A percentile compares a stretch with the other conserved stretches of the same genome.
Evolutionary conservation across 2,329 filamentous ascomycete species (phyloP).

Genomic region (Sarocladium strictum): DNA sequence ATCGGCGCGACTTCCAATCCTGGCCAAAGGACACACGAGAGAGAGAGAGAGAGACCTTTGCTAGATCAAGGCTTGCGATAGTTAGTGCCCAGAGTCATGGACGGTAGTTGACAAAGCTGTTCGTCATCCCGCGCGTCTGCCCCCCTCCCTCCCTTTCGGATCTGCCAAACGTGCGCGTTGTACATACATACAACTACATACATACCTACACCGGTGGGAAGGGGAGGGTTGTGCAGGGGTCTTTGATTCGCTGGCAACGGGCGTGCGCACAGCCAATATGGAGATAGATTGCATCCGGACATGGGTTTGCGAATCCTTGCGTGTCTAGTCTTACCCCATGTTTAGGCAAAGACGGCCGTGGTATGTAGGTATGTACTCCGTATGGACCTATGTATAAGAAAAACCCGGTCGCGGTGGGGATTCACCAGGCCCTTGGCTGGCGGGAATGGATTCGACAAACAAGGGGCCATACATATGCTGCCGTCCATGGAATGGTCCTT

Average conservation of each 20-base stretch:
- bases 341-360: too few relatives aligned
- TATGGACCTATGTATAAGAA: too few relatives aligned
- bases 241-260: neutral
- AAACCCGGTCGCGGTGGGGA: too few relatives aligned
- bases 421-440: too few relatives aligned
- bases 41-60: neutral
- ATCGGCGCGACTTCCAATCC: neutral
- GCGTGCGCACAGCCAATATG: neutral
- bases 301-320: neutral
- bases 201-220: too few relatives aligned
- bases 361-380: too few relatives aligned
- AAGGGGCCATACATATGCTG: too few relatives aligned
- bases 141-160: neutral
- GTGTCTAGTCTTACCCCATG: neutral
- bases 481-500: too few relatives aligned
- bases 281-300: neutral
- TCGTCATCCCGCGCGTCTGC: constrained; percentile 5
- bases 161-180: constrained; percentile 2
- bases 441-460: too few relatives aligned
- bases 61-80: neutral
- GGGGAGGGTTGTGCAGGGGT: neutral
- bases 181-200: neutral
- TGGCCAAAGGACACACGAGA: neutral
- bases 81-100: neutral
- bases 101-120: constrained; percentile 9